Evolutionary conservation across 2,329 filamentous ascomycete genomes (phyloP), one percentile per base, ranked within the genome.

Genomic region (Exophiala xenobiotica): DNA sequence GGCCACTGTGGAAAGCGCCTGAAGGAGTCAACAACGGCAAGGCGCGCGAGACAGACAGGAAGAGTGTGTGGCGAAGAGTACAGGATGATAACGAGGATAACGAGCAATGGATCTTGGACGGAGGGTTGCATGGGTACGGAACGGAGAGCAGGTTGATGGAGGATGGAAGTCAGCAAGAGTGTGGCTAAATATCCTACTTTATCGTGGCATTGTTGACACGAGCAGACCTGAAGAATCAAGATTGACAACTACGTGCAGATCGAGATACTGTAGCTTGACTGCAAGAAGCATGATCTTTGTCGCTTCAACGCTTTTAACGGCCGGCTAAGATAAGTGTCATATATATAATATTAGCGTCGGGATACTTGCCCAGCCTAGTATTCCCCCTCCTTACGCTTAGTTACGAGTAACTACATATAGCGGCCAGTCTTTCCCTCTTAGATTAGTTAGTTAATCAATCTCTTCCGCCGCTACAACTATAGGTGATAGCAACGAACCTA

Each of bases 101-200:
- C 53, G 73, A 75, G 60, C 69, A 70, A 49, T 75, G 72, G 72
- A 74, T 74, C 50, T 53, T 74, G 38, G 72, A 74, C 49, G 73
- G 73, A 19, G 72, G 72, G 4, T 44, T 71, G 31, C 65, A 69
- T 57, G 72, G 72, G 1, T 65, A 69, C 52, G 60, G 56, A 7
- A 47, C 20, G 6, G 58, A 60, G 48, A 51, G 27, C 5, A 57
- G 58, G 31, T 24, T 47, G 51, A 54, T 53, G 49, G 58, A 61
- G 38, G 58, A 61, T 39, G 56, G 53, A 3, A 54, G 49, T 29
- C 44, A 59, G 37, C 51, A 59, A 39, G 56, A 55, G 27, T 44
- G 44, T 26, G 52, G 51, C 6, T 54, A 38, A 44, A 24, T 27
- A 14, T 38, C 20, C n/a, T 27, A 27, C 23, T 35, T 7, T 3